Evolutionary conservation across 2,329 filamentous ascomycete genomes (phyloP), one percentile per base, ranked within the genome.

Genomic region (Lachnellula willkommii): DNA sequence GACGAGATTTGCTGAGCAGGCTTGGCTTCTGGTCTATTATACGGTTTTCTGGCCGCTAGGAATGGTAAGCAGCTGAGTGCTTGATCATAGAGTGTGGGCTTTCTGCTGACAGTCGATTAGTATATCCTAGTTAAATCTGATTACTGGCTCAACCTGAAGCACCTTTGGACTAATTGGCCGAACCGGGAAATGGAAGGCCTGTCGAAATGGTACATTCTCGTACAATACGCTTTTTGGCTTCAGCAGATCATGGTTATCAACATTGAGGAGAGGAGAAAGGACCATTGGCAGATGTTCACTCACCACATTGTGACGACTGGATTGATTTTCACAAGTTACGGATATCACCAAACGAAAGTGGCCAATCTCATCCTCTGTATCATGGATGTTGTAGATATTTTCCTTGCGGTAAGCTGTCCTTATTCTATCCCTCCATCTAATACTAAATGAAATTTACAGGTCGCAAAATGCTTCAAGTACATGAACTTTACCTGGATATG

Each of bases 241-340:
- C 93, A 97, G 74, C 92, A 96, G 74, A 88, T 97, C 62, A 77
- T 96, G 35, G 90, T 96, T 56, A 90, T 97, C 70, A 88, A 96
- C 73, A 91, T 97, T 58, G 94, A 99, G 73, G 89, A 95, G 74
- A 84, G 88, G 63, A 83, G 94, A 67, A 97, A 97, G 75, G 94
- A 99, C 67, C 88, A 96, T 73, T 88, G 84, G 76, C 93, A 97
- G 73, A 97, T 97, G 94, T 84, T 97, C 64, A 87, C 84, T 17
- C 94, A 97, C 72, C 94, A 99, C 74, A 82, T 96, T 69, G 85
- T 97, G 70, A 99, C 94, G 20, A 89, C 86, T 67, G 77, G 79
- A 5, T 83, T 99, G 46, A 85, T 99, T 61, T 84, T 85, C 55
- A 81, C 85, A 35, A 93, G 88, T 62, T 97, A 97, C 71, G 82